A percentile compares a stretch with the other conserved stretches of the same genome.
phyloP scores from a whole-genome alignment of 2,329 filamentous ascomycete species.

The Epichloe glyceriae region DNA sequence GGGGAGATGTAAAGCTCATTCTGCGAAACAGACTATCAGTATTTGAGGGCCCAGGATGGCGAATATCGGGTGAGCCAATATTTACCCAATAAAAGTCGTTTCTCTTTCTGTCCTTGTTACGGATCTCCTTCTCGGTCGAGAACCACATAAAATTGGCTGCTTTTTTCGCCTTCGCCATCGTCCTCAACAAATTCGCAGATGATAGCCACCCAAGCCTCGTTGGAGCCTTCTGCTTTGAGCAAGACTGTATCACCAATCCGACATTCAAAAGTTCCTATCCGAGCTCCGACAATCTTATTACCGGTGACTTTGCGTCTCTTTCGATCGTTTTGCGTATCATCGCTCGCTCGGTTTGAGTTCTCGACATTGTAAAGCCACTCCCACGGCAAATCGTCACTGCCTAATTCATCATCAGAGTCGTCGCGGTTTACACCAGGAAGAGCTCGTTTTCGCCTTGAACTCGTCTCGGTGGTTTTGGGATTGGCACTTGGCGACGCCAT shows the following conservation, averaged over 20 bases:
- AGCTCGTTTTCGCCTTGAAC: constrained; percentile 9
- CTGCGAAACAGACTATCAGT: constrained; percentile 21
- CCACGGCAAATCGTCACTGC: constrained; percentile 59
- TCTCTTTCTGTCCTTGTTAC: constrained; percentile 70
- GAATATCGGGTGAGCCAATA: constrained; percentile 7
- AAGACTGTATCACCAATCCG: constrained; percentile 71
- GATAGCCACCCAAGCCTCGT: constrained; percentile 86
- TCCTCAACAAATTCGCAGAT: constrained; percentile 70
- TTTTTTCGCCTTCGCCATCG: constrained; percentile 54
- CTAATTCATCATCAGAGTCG: constrained; percentile 81
- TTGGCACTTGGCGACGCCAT: constrained; percentile 15
- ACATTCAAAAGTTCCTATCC: constrained; percentile 71
- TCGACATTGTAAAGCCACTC: constrained; percentile 58
- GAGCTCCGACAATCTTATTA: constrained; percentile 61
- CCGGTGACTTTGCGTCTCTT: constrained; percentile 23
- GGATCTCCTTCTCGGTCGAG: constrained; percentile 77
- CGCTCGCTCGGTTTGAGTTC: constrained; percentile 10
- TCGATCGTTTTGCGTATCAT: constrained; percentile 18
- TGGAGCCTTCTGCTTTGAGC: constrained; percentile 73
- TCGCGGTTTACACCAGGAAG: constrained; percentile 51
- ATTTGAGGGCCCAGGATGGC: neutral
- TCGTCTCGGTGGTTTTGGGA: constrained; percentile 10
- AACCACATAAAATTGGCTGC: constrained; percentile 93
- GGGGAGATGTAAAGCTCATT: constrained; percentile 90
- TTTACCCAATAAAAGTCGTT: constrained; percentile 59